Percentiles rank a stretch among this genome's conserved stretches.
These are phyloP conservation scores for Cordyceps militaris DNA, from an alignment of 2,329 filamentous ascomycete species.

Conservation along the genomic window DNA sequence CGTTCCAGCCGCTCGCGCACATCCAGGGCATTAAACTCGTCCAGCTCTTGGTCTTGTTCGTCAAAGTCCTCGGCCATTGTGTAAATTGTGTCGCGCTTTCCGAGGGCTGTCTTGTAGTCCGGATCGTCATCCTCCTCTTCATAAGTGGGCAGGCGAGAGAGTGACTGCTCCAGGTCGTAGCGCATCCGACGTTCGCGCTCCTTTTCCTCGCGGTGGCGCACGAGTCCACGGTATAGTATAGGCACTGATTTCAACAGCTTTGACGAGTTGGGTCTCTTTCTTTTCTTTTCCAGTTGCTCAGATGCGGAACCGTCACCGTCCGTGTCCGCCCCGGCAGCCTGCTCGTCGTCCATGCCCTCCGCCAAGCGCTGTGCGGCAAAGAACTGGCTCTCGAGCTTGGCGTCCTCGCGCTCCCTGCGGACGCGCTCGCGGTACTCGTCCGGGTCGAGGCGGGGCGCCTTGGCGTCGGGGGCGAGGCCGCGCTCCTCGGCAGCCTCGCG, in stretches of 20 bases:
- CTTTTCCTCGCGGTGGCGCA: constrained; percentile 61
- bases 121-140: constrained; percentile 66
- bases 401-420: constrained; percentile 61
- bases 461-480: constrained; percentile 43
- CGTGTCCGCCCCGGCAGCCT: constrained; percentile 20
- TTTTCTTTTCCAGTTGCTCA: constrained; percentile 14
- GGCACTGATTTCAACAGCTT: constrained; percentile 61
- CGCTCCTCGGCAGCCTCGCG: constrained; percentile 54
- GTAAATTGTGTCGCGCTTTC: constrained; percentile 47
- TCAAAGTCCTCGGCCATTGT: constrained; percentile 63
- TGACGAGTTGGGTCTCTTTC: constrained; percentile 28
- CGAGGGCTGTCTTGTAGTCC: constrained; percentile 64
- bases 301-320: constrained; percentile 17
- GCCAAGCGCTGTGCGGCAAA: constrained; percentile 75
- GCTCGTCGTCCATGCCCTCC: constrained; percentile 64
- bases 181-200: constrained; percentile 61
- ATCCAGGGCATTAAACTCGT: constrained; percentile 67
- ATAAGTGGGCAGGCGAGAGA: constrained; percentile 57
- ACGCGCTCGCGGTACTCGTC: constrained; percentile 68
- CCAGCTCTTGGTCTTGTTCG: constrained; percentile 72
- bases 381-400: constrained; percentile 60
- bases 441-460: constrained; percentile 56
- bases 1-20: constrained; percentile 58
- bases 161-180: constrained; percentile 58
- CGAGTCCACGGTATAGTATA: constrained; percentile 71